Conservation (phyloP, 257 asterid species). For the Perilla frutescens region DNA sequence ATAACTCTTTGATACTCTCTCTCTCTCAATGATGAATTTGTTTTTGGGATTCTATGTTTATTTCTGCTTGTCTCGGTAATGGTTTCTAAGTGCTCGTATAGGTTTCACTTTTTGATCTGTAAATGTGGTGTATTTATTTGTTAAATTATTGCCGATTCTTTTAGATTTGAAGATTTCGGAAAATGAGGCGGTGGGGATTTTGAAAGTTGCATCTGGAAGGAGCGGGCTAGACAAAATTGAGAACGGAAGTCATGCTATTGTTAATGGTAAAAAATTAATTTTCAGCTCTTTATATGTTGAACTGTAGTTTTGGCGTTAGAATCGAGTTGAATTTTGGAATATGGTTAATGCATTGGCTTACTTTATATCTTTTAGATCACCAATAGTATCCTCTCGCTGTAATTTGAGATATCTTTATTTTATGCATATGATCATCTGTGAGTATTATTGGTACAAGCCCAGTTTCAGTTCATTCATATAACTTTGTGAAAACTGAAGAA, state of each 20-base stretch:
- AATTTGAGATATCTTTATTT: background rate
- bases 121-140: background rate
- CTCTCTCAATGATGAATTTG: background rate
- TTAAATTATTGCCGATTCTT: background rate
- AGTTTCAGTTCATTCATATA: background rate
- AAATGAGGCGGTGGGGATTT: slow-evolving; percentile 62
- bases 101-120: background rate
- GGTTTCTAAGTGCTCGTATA: no score
- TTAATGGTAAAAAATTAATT: slow-evolving; percentile 57
- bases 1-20: background rate
- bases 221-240: slow-evolving; percentile 54
- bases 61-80: background rate
- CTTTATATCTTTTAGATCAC: background rate
- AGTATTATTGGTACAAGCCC: background rate
- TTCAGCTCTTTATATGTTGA: background rate
- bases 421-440: background rate
- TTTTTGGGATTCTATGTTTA: background rate
- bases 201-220: slow-evolving; percentile 64
- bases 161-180: slow-evolving; percentile 76
- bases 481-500: background rate
- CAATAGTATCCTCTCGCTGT: background rate
- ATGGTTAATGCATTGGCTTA: slow-evolving; percentile 1
- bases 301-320: slow-evolving; percentile 10
- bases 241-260: slow-evolving; percentile 49
- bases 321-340: slow-evolving; percentile 9